Evolutionary conservation across 805 yeast species (phyloP).

Genomic region (Cyberlindnera amylophila): DNA sequence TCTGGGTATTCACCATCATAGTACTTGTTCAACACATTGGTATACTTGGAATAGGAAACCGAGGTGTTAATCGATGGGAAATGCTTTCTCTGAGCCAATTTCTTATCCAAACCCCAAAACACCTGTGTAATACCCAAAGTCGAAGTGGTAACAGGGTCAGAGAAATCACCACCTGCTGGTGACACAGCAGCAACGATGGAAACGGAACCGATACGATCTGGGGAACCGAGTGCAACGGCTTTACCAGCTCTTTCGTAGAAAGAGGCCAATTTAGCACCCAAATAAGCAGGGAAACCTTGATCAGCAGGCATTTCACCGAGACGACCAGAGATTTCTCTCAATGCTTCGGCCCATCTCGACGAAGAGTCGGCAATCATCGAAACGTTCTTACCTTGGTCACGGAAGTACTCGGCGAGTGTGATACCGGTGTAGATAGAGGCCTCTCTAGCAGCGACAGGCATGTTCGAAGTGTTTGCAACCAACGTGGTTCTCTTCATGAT

Average conservation of each 20-base stretch:
- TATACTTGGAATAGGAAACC: constrained; percentile 95
- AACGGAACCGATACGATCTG: constrained; percentile 94
- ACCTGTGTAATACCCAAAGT: constrained; percentile 99
- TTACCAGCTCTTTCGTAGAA: constrained; percentile 99
- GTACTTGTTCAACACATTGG: constrained; percentile 77
- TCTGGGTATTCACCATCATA: constrained; percentile 87
- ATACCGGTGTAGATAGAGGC: constrained; percentile 99
- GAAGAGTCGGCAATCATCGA: constrained; percentile 99
- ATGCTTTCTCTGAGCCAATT: constrained; percentile 98
- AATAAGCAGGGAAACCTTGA: constrained; percentile 99
- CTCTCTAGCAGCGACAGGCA: constrained; percentile 99
- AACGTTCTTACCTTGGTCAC: constrained; percentile 99
- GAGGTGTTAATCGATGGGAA: constrained; percentile 98
- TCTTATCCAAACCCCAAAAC: constrained; percentile 99
- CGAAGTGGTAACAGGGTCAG: constrained; percentile 98
- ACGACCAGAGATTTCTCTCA: constrained; percentile 99
- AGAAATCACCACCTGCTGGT: constrained; percentile 99
- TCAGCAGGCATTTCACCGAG: constrained; percentile 99
- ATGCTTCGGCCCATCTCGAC: constrained; percentile 99
- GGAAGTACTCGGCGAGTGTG: constrained; percentile 96
- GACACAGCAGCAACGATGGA: constrained; percentile 99
- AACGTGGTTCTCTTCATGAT: constrained; percentile 99
- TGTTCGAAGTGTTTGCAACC: constrained; percentile 97
- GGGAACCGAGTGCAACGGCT: constrained; percentile 92
- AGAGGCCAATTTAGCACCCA: constrained; percentile 98